Evolutionary conservation across 2,329 filamentous ascomycete genomes (phyloP), one percentile per base, ranked within the genome.

Genomic region (Phaeosphaeria sp.): DNA sequence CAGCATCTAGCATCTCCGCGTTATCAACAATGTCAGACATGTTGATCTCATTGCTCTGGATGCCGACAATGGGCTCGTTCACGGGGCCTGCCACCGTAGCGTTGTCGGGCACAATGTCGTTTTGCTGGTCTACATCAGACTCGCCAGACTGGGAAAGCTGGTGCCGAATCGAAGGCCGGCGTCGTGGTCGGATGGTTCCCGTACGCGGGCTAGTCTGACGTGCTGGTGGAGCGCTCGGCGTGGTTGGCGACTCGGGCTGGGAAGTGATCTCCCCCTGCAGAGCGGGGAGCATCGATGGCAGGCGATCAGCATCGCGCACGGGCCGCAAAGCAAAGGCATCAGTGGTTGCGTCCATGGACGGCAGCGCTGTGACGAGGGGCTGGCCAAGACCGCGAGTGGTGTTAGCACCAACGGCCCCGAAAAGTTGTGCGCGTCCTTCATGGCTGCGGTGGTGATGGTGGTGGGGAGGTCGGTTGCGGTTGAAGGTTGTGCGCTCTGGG

Each of bases 1-100:
- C 87, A 50, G 82, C 83, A 51, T 92, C 89, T 36, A 97, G 84
- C 75, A 96, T 89, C 66, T 89, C 86, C 60, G 94, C 91, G 30
- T 89, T 87, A 62, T 95, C 91, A 55, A 93, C 91, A 80, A 96
- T 93, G 72, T 94, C 91, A 73, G 94, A 89, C 71, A 97, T 93
- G 59, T 91, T 91, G 66, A 97, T 93, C 40, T 90, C 85, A 15
- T 90, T 87, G 22, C 90, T 88, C 69, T 93, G 90, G 17, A 96
- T 89, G 61, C 92, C 92, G 18, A 89, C 86, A 24, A 92, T 90
- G 3, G 90, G 91, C 57, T 94, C 87, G 24, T 82, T 80, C 39
- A 69, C 70, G 51, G 93, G 91, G 53, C 92, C 91, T 33, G 89
- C 86, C 74, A 91, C 89, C 18, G 88, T 86, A 21, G 90, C 89